Conservation (phyloP, 768 basidiomycete genomes). For the Termitomyces sp. region DNA sequence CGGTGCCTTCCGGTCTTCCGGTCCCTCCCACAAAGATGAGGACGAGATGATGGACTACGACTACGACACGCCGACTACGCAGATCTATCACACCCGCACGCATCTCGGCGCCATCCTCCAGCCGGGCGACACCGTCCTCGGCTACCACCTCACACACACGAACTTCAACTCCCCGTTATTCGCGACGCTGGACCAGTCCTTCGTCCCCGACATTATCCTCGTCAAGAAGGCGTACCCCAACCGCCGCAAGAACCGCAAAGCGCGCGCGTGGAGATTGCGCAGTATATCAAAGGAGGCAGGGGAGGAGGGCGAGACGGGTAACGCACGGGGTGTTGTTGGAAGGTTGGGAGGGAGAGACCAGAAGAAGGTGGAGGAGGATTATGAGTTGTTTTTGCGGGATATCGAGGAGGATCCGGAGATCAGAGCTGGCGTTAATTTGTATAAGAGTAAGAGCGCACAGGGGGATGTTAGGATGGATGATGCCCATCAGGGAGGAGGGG, state of each 20-base stretch:
- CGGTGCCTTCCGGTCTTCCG: slow-evolving; percentile 65
- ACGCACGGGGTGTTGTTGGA: slow-evolving; percentile 83
- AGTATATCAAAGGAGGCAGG: slow-evolving; percentile 92
- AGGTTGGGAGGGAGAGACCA: slow-evolving; percentile 86
- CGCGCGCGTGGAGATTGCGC: slow-evolving; percentile 83
- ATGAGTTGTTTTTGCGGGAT: slow-evolving; percentile 92
- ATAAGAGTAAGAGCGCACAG: slow-evolving; percentile 45
- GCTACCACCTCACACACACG: slow-evolving; percentile 82
- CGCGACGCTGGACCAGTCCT: slow-evolving; percentile 65
- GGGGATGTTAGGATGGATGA: slow-evolving; percentile 49
- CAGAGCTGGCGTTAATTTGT: slow-evolving; percentile 82
- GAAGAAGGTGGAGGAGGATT: slow-evolving; percentile 94
- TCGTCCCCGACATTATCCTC: slow-evolving; percentile 88
- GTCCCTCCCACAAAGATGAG: slow-evolving; percentile 14
- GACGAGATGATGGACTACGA: slow-evolving; percentile 53
- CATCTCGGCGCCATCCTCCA: slow-evolving; percentile 90
- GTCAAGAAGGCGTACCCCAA: slow-evolving; percentile 96
- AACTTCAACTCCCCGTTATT: slow-evolving; percentile 95
- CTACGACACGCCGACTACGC: slow-evolving; percentile 51
- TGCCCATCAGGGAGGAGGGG: slow-evolving; percentile 31
- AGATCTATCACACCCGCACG: slow-evolving; percentile 93
- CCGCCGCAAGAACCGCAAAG: slow-evolving; percentile 83
- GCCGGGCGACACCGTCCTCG: slow-evolving; percentile 91
- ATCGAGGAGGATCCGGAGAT: slow-evolving; percentile 94
- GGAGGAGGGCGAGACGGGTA: slow-evolving; percentile 78